Conservation (phyloP, 2,329 filamentous ascomycete species). For the Polychaeton citri region DNA sequence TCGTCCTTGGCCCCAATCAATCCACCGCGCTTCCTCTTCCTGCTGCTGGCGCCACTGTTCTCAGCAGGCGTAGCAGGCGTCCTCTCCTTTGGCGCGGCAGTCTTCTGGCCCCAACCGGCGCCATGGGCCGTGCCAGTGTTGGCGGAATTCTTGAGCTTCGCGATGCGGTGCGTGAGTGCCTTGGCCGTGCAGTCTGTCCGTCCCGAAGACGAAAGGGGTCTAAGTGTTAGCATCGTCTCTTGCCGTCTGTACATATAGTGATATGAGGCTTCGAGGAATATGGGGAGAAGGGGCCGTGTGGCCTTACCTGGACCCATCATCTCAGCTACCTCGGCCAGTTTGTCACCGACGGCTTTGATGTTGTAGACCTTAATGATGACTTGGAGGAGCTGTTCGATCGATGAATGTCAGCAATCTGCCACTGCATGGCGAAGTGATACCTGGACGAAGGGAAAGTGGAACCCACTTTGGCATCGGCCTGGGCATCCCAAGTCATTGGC, state of each 20-base stretch:
- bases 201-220: too few relatives aligned
- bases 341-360: constrained; percentile 13
- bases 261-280: too few relatives aligned
- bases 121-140: constrained; percentile 3
- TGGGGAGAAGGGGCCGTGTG: too few relatives aligned
- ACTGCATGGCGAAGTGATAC: neutral
- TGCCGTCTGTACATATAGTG: too few relatives aligned
- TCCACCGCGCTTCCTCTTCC: too few relatives aligned
- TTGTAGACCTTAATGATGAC: constrained; percentile 16
- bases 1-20: too few relatives aligned
- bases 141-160: constrained; percentile 10
- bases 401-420: neutral
- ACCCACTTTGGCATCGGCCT: constrained; percentile 17
- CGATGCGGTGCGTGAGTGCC: constrained; percentile 18
- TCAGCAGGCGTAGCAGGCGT: neutral
- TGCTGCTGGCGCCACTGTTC: too few relatives aligned
- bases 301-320: constrained; percentile 16
- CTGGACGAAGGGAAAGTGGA: neutral
- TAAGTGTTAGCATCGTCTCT: too few relatives aligned
- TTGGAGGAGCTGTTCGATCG: constrained; percentile 13
- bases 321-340: constrained; percentile 12
- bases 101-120: neutral
- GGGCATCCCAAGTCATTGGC: constrained; percentile 19
- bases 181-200: constrained; percentile 18
- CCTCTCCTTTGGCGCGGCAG: neutral